A percentile compares a stretch with the other conserved stretches of the same genome.
phyloP scores from a whole-genome alignment of 2,329 filamentous ascomycete genomes.

The Ophiocordyceps sinensis region DNA sequence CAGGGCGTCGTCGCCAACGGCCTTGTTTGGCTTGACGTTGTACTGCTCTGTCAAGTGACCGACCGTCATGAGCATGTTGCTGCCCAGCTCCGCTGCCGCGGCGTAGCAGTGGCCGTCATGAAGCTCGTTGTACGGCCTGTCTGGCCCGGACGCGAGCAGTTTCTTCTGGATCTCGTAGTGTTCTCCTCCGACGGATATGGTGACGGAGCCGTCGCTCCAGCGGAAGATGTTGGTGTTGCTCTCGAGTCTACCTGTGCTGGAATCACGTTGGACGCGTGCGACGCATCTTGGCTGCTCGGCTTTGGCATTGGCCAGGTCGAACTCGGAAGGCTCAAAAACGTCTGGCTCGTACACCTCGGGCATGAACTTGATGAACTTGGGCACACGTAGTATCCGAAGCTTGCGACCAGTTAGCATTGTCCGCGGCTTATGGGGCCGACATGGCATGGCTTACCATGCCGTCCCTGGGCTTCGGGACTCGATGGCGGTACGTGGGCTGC shows the following conservation, averaged over 20 bases:
- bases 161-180: conserved; percentile 66
- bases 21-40: conserved; percentile 51
- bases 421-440: too few relatives aligned
- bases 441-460: conserved; percentile 40
- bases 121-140: conserved; percentile 48
- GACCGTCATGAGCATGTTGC: conserved; percentile 55
- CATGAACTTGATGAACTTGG: conserved; percentile 56
- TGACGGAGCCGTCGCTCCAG: conserved; percentile 70
- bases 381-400: conserved; percentile 58
- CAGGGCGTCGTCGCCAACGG: conserved; percentile 56
- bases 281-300: conserved; percentile 47
- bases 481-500: conserved; percentile 52
- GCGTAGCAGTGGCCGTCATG: conserved; percentile 67
- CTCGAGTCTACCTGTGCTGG: conserved; percentile 49
- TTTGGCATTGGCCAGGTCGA: conserved; percentile 37
- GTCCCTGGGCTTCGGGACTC: conserved; percentile 55
- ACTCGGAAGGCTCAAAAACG: conserved; percentile 46
- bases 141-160: conserved; percentile 45
- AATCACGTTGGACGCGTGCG: conserved; percentile 54
- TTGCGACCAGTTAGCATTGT: conserved; percentile 14
- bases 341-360: conserved; percentile 52
- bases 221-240: conserved; percentile 63
- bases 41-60: conserved; percentile 65
- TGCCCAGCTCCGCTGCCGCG: conserved; percentile 53
- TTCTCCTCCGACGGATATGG: conserved; percentile 58